A percentile compares a stretch with the other conserved stretches of the same genome.
phyloP scores from a whole-genome alignment of 2,329 filamentous ascomycete species.

The Colletotrichum aenigma region DNA sequence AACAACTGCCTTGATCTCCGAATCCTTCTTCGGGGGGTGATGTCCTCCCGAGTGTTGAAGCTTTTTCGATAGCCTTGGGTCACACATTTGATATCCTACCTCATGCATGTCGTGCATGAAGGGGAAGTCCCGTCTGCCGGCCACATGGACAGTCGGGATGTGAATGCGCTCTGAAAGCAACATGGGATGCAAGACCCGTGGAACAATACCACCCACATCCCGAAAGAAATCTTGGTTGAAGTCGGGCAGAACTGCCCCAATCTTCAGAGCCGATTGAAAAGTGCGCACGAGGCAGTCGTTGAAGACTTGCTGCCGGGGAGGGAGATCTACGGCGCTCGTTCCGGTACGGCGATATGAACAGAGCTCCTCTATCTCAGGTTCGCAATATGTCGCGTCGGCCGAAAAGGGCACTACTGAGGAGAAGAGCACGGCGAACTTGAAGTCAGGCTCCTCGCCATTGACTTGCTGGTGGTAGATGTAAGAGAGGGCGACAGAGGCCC shows the following conservation, averaged over 20 bases:
- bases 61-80: background rate
- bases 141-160: constrained; percentile 15
- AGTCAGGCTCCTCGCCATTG: background rate
- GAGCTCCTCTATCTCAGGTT: background rate
- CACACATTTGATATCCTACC: constrained; percentile 8
- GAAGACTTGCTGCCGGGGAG: background rate
- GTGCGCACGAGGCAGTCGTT: constrained; percentile 1
- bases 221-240: constrained; percentile 11
- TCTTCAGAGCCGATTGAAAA: constrained; percentile 7
- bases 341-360: background rate
- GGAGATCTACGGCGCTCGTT: background rate
- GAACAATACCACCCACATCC: background rate
- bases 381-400: background rate
- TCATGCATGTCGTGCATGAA: constrained; percentile 18
- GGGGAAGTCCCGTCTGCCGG: constrained; percentile 1
- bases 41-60: constrained; percentile 9
- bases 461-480: constrained; percentile 8
- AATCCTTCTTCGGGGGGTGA: constrained; percentile 1
- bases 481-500: constrained; percentile 11
- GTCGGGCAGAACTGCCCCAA: background rate
- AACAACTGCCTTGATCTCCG: constrained; percentile 7
- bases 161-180: constrained; percentile 1
- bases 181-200: background rate
- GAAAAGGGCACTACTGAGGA: constrained; percentile 10
- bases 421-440: constrained; percentile 11